Percentiles rank a stretch among this genome's conserved stretches.
phyloP scores from a whole-genome alignment of 352 stramenopile genomes.

The Globisporangium okanoganense region DNA sequence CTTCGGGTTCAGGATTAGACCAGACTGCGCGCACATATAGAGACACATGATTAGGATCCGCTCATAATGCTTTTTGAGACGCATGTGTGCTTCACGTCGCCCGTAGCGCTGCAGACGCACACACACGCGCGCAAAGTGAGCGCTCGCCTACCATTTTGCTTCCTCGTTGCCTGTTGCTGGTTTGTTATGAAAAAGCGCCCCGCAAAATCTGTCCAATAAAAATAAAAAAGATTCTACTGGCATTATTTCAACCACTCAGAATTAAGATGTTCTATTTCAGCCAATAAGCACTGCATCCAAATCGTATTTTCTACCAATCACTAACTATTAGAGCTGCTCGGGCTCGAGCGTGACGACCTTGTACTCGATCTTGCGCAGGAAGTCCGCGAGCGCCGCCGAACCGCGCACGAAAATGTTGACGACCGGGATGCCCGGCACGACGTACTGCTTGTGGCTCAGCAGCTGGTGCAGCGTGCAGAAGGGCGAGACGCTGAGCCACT shows the following conservation, averaged over 20 bases:
- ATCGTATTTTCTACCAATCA: neutral
- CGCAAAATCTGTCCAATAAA: conserved; percentile 7
- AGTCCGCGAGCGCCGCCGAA: conserved; percentile 56
- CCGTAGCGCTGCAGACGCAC: neutral
- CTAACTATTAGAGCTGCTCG: conserved; percentile 16
- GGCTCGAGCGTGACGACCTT: conserved; percentile 48
- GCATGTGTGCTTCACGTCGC: neutral
- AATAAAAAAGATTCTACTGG: neutral
- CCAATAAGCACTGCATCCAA: conserved; percentile 16
- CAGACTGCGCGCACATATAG: conserved; percentile 38
- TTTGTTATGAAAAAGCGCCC: conserved; percentile 4
- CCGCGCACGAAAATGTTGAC: conserved; percentile 80
- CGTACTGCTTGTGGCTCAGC: conserved; percentile 68
- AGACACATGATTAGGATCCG: neutral
- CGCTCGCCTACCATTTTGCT: conserved; percentile 13
- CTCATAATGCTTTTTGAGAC: neutral
- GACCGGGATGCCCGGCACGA: conserved; percentile 80
- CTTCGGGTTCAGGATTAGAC: conserved; percentile 94
- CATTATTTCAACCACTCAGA: conserved; percentile 19
- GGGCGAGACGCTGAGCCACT: conserved; percentile 73
- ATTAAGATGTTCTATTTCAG: conserved; percentile 15
- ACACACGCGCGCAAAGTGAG: neutral
- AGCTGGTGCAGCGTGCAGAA: conserved; percentile 78
- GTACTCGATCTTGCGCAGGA: conserved; percentile 63
- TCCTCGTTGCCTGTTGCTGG: conserved; percentile 4